Conservation (phyloP, 75 land plant genomes). For the Gnetum montanum region DNA sequence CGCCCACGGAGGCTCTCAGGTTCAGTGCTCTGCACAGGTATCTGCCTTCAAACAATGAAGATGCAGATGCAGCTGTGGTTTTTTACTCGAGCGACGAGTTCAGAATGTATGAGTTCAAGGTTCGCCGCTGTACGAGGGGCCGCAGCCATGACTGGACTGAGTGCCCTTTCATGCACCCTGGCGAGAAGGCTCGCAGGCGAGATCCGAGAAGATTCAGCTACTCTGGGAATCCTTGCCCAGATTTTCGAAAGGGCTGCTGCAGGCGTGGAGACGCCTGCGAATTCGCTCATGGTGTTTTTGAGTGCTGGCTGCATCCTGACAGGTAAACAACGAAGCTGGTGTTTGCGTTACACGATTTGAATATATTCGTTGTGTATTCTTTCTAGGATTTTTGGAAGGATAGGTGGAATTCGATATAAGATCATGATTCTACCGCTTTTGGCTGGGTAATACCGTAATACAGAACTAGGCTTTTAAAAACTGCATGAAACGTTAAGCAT, state of each 20-base stretch:
- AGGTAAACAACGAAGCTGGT: too few relatives aligned
- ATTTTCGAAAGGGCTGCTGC: conserved; percentile 54
- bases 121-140: conserved; percentile 52
- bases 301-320: conserved; percentile 79
- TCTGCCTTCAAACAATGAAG: conserved; percentile 41
- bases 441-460: too few relatives aligned
- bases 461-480: too few relatives aligned
- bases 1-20: too few relatives aligned
- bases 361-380: too few relatives aligned
- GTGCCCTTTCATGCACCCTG: conserved; percentile 76
- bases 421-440: too few relatives aligned
- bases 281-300: conserved; percentile 70
- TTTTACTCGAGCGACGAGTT: conserved; percentile 58
- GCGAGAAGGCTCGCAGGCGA: conserved; percentile 68
- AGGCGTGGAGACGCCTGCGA: conserved; percentile 58
- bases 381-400: too few relatives aligned
- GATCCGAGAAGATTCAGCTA: conserved; percentile 61
- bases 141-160: conserved; percentile 84
- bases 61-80: conserved; percentile 24
- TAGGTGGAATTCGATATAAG: too few relatives aligned
- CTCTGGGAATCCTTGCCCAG: conserved; percentile 51
- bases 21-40: conserved; percentile 22
- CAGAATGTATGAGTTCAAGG: conserved; percentile 81
- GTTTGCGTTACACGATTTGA: too few relatives aligned
- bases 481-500: too few relatives aligned